Percentiles rank a stretch among this genome's conserved stretches.
Conservation (phyloP, 768 basidiomycete genomes). For the Kwoniella botswanensis region DNA sequence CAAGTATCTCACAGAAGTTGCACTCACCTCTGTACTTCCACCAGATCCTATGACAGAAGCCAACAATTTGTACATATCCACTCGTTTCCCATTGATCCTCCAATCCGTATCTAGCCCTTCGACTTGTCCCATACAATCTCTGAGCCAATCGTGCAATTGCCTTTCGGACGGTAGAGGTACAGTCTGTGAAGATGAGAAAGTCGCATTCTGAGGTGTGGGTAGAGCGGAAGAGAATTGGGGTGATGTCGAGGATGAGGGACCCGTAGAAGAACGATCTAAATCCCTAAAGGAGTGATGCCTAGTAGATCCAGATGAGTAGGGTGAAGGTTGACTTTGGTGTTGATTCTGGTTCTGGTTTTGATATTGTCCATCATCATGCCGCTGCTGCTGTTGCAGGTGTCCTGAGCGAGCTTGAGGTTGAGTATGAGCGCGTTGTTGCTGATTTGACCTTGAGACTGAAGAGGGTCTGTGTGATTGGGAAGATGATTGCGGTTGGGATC, state of each 20-base stretch:
- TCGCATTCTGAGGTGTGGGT: constrained; percentile 5
- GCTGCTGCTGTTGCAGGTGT: background rate
- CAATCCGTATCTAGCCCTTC: constrained; percentile 33
- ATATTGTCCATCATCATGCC: background rate
- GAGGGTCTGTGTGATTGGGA: background rate
- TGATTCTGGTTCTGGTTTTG: background rate
- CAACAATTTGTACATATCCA: constrained; percentile 41
- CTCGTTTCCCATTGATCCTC: constrained; percentile 27
- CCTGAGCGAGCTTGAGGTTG: background rate
- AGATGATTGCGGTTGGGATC: background rate
- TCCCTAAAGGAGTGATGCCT: constrained; percentile 10
- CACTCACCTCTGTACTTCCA: constrained; percentile 35
- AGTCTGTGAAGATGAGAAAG: constrained; percentile 8
- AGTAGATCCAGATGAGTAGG: background rate
- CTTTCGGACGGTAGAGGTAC: constrained; percentile 33
- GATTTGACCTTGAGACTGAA: background rate
- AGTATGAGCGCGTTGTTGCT: background rate
- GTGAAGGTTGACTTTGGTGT: background rate
- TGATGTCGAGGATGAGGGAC: constrained; percentile 17
- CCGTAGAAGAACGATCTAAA: constrained; percentile 10
- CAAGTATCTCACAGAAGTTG: background rate
- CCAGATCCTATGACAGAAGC: constrained; percentile 32
- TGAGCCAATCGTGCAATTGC: constrained; percentile 44
- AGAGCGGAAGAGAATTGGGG: constrained; percentile 9
- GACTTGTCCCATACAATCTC: constrained; percentile 26